Evolutionary conservation across 179 eudicot species (phyloP), one percentile per base, ranked within the genome.

Genomic region (Patellifolia procumbens): DNA sequence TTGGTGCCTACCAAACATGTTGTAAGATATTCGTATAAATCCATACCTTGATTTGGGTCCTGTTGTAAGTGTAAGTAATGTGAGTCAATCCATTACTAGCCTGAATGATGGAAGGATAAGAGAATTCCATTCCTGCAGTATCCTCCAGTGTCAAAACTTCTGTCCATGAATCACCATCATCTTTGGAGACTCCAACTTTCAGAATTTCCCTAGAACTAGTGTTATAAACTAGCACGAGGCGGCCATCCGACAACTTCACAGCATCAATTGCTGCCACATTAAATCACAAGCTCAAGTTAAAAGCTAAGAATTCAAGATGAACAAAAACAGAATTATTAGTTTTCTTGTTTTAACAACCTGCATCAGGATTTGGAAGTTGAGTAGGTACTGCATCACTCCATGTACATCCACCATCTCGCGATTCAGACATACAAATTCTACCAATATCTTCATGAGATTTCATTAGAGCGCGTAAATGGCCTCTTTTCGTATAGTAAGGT

Each of bases 331-430:
- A n/a, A n/a, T n/a, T n/a, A n/a, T n/a, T n/a, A n/a, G n/a, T n/a
- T n/a, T n/a, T n/a, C n/a, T n/a, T n/a, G n/a, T n/a, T 26, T 34
- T 37, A 48, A 42, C 56, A 75, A 94, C 98, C 98, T 92, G 98
- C 89, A 85, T 91, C 91, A 42, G 98, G 98, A 76, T 94, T 94
- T 7, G 96, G 94, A 34, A 92, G 87, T 72, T 84, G 80, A 59
- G 90, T 94, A 43, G 93, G 91, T 68, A 78, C 67, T 37, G 92
- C 97, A 75, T 84, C 86, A 64, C 88, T 82, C 98, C 98, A 94
- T 78, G 82, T 92, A 72, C 77, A 72, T 28, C 96, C 98, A 75
- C 94, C 94, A 77, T 94, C 97, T 70, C 34, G 70, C 58, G 98
- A 94, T 82, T 94, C 98, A 26, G 98, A 89, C 84, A 92, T 84